Base-by-base conservation (phyloP, 139 green algal species). In the Haematococcus lacustris region DNA sequence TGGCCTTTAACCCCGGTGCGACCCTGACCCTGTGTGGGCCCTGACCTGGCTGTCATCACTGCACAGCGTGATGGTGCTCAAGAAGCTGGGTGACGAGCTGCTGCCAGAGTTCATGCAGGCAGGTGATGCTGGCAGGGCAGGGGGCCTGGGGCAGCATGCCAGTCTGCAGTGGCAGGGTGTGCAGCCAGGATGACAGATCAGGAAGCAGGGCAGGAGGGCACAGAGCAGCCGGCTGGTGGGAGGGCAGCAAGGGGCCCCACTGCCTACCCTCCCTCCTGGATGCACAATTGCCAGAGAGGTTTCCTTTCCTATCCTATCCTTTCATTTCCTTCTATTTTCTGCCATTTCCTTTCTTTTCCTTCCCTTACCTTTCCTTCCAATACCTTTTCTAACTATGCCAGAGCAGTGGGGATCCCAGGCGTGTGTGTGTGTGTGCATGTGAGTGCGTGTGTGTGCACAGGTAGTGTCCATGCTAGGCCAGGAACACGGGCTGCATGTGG, bases 71-170 rank as follows among this genome's bases (percentile, higher is more conserved):
- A 90, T 99, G 84, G 76, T 99, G 34, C 83, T 99, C 25, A 98
- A 97, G 81, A 99, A 98, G 81, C 78, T 98, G 33, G 95, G 95
- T 0, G 65, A 88, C 25, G 95, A 93, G 65, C 83, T 98, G 32
- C 32, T 90, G 32, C 28, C 85, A 3, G 80, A 97, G 26, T 91
- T 89, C 62, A 33, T 86, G 39, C 50, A 86, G 30, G 78, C n/a
- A n/a, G n/a, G n/a, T 87, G 50, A 7, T 51, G 35, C 13, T 38
- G 9, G 1, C 53, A 35, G 61, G 38, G 37, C 53, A 69, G 43
- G 3, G 61, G 47, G 21, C 30, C 25, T 41, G 38, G 7, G 9
- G 62, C 4, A 26, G 60, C 37, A 30, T 7, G 47, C 38, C 0
- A 9, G 34, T 30, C 33, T n/a, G 40, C 33, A 50, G 1, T n/a